Conservation (phyloP, 164 flowering plant species). For the Kalanchoe fedtschenkoi region DNA sequence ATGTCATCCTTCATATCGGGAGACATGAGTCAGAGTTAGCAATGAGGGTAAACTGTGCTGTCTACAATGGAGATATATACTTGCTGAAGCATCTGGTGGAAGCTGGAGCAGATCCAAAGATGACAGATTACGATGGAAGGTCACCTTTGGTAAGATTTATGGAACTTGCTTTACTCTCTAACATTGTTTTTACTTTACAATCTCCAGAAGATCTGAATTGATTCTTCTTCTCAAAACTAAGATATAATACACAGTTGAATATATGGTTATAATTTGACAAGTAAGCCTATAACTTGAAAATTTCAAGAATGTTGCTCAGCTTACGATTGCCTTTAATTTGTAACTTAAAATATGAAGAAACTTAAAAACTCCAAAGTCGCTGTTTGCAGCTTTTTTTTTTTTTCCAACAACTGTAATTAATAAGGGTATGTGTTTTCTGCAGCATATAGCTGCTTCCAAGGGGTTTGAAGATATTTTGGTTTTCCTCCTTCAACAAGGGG, state of each 20-base stretch:
- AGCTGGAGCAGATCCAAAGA: slow-evolving; percentile 86
- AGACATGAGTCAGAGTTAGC: slow-evolving; percentile 88
- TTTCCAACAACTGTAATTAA: too few relatives aligned
- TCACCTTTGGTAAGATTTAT: slow-evolving; percentile 62
- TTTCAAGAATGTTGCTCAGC: too few relatives aligned
- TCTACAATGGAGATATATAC: slow-evolving; percentile 66
- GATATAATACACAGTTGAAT: too few relatives aligned
- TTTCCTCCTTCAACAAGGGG: slow-evolving; percentile 50
- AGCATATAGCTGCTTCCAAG: slow-evolving; percentile 79
- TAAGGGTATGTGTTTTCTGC: neutral
- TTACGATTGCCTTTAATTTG: too few relatives aligned
- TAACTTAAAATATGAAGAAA: too few relatives aligned
- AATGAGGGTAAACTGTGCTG: slow-evolving; percentile 69
- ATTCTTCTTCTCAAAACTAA: too few relatives aligned
- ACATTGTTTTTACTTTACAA: neutral
- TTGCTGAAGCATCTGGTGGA: slow-evolving; percentile 58
- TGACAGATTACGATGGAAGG: slow-evolving; percentile 86
- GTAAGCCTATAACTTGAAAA: too few relatives aligned
- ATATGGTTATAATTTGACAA: too few relatives aligned
- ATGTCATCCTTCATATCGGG: slow-evolving; percentile 62
- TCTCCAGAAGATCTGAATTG: too few relatives aligned
- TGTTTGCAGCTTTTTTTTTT: too few relatives aligned
- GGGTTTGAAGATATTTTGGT: slow-evolving; percentile 51
- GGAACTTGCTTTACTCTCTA: neutral
- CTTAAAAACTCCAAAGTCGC: too few relatives aligned